A percentile compares a stretch with the other conserved stretches of the same genome.
phyloP scores from a whole-genome alignment of 352 stramenopile species.

The Globisporangium sylvaticum region DNA sequence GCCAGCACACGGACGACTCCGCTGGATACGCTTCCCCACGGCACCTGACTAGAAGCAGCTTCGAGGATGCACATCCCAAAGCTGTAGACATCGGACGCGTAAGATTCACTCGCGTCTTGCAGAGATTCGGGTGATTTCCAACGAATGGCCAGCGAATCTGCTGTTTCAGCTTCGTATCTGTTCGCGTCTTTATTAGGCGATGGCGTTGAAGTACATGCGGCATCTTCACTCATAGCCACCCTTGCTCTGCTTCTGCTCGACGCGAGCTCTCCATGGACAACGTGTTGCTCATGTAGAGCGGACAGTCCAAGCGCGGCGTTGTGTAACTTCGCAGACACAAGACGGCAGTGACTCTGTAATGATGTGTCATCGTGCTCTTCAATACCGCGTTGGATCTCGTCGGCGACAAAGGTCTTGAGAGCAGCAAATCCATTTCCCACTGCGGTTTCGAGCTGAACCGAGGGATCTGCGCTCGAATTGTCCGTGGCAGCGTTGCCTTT shows the following conservation, averaged over 20 bases:
- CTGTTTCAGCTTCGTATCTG: neutral
- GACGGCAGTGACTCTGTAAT: neutral
- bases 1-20: neutral
- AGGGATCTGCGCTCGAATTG: neutral
- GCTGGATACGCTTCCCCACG: neutral
- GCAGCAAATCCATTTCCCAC: neutral
- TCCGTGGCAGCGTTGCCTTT: neutral
- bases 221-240: neutral
- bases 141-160: neutral
- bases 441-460: neutral
- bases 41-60: neutral
- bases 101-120: neutral
- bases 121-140: neutral
- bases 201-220: neutral
- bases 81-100: constrained; percentile 8
- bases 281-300: neutral
- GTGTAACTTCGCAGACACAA: neutral
- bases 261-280: neutral
- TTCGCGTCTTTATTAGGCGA: neutral
- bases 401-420: neutral
- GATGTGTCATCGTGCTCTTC: neutral
- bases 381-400: neutral
- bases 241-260: neutral
- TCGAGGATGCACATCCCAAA: constrained; percentile 17
- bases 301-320: neutral